Conservation (phyloP, 441 rosid genomes). For the Aleurites moluccanus region DNA sequence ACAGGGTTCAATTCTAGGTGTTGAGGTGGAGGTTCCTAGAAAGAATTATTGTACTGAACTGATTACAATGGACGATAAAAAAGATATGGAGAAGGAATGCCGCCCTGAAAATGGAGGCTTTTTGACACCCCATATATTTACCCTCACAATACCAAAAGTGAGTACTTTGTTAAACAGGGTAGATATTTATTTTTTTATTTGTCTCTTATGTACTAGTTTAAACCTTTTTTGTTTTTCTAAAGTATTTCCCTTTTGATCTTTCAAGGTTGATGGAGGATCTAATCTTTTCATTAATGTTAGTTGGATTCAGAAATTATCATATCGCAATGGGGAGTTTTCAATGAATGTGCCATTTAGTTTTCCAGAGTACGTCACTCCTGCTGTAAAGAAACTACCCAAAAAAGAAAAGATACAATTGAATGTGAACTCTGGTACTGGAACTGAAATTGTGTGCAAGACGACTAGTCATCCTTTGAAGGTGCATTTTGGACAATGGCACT, state of each 20-base stretch:
- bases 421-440: conserved; percentile 63
- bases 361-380: conserved; percentile 85
- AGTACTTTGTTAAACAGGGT: neutral
- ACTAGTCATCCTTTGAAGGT: conserved; percentile 94
- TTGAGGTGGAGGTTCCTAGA: conserved; percentile 73
- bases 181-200: neutral
- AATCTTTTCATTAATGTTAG: conserved; percentile 61
- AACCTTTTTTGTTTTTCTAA: conserved; percentile 10
- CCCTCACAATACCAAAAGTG: conserved; percentile 78
- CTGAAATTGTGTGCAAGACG: conserved; percentile 66
- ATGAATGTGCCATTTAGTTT: conserved; percentile 73
- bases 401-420: conserved; percentile 76
- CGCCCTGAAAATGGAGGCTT: conserved; percentile 60
- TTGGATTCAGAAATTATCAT: conserved; percentile 80
- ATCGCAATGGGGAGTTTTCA: conserved; percentile 51
- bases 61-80: conserved; percentile 42
- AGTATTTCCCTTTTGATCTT: conserved; percentile 15
- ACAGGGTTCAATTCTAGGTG: conserved; percentile 99
- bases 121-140: conserved; percentile 69
- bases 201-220: neutral
- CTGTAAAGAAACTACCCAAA: conserved; percentile 69
- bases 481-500: conserved; percentile 12
- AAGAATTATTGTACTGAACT: conserved; percentile 60
- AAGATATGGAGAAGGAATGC: conserved; percentile 42
- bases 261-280: conserved; percentile 88